phyloP scores from a whole-genome alignment of 257 asterid species.

The Solanum chiquidenum region DNA sequence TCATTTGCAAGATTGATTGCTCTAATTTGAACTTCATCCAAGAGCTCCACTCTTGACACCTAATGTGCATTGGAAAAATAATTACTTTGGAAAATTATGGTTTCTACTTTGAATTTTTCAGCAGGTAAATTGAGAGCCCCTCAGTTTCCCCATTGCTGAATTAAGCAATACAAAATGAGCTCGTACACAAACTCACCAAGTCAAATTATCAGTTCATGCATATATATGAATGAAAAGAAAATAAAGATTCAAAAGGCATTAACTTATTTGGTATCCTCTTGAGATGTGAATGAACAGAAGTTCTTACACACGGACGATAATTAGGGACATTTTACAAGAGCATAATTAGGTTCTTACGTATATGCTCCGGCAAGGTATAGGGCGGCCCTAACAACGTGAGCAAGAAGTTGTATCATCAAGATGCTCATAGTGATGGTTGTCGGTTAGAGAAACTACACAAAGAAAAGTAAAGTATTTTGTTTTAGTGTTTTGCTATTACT shows the following conservation, averaged over 20 bases:
- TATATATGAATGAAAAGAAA: neutral
- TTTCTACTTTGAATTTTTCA: neutral
- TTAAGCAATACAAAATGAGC: neutral
- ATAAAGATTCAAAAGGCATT: neutral
- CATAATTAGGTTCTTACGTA: neutral
- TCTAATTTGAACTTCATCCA: slow-evolving; percentile 92
- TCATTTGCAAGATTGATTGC: slow-evolving; percentile 89
- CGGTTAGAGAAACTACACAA: neutral
- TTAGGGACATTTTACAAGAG: neutral
- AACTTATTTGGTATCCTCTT: neutral
- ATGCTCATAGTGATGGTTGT: neutral
- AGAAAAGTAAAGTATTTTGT: neutral
- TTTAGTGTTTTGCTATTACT: neutral
- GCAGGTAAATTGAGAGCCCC: neutral
- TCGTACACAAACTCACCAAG: neutral
- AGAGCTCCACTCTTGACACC: slow-evolving; percentile 96
- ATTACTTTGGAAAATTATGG: neutral
- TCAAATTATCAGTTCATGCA: neutral
- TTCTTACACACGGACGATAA: neutral
- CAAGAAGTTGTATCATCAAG: neutral
- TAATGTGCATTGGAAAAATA: slow-evolving; percentile 4
- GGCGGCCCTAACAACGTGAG: neutral
- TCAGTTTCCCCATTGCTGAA: neutral
- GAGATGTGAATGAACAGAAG: neutral
- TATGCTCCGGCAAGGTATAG: neutral